phyloP scores from a whole-genome alignment of 2,329 filamentous ascomycete genomes.

The Botrytis tulipae region DNA sequence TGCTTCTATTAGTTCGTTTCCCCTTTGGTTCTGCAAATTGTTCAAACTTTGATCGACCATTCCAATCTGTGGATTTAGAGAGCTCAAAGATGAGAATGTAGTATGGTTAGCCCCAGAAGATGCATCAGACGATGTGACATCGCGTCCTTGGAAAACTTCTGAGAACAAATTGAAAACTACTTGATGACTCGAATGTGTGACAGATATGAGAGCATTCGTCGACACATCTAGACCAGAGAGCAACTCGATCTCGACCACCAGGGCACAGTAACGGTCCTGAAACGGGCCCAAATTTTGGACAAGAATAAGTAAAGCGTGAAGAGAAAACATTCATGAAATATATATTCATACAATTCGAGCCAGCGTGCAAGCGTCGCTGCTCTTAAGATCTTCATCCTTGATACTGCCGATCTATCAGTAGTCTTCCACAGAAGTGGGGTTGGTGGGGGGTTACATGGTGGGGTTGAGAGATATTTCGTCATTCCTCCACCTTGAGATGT shows the following conservation, averaged over 20 bases:
- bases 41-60: too few relatives aligned
- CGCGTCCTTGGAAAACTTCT: not conserved
- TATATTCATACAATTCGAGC: not conserved
- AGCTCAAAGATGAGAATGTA: too few relatives aligned
- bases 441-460: not conserved
- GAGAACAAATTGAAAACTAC: not conserved
- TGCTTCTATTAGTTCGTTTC: too few relatives aligned
- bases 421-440: conserved; percentile 5
- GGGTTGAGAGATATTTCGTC: conserved; percentile 2
- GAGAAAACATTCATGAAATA: not conserved
- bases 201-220: not conserved
- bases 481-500: not conserved
- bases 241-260: not conserved
- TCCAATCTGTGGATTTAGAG: too few relatives aligned
- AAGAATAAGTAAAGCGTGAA: not conserved
- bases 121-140: not conserved
- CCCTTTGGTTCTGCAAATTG: too few relatives aligned
- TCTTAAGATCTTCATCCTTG: not conserved
- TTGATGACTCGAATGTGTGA: not conserved
- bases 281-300: not conserved
- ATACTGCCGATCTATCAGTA: not conserved
- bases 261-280: not conserved
- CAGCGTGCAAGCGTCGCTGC: not conserved
- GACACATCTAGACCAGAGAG: not conserved
- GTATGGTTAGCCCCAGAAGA: too few relatives aligned